phyloP scores from a whole-genome alignment of 768 basidiomycete species.

The Cyathus striatus region DNA sequence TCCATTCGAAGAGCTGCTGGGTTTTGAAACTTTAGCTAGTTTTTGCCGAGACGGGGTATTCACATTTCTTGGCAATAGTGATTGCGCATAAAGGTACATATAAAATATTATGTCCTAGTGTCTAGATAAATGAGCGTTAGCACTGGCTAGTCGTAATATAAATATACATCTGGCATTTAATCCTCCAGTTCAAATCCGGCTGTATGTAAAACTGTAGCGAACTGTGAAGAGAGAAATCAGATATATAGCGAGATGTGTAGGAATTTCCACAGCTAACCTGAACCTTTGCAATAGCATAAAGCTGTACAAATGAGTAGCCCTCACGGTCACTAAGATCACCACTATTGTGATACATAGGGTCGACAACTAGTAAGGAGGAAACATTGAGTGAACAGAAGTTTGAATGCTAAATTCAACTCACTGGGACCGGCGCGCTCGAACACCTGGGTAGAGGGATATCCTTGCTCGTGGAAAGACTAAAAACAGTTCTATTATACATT shows the following conservation, averaged over 20 bases:
- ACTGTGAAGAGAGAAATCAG: slow-evolving; percentile 27
- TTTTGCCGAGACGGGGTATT: no score
- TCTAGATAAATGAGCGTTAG: not conserved
- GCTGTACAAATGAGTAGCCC: slow-evolving; percentile 80
- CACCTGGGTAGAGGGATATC: slow-evolving; percentile 82
- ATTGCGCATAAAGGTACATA: no score
- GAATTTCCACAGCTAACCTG: slow-evolving; percentile 43
- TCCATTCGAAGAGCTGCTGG: slow-evolving; percentile 31
- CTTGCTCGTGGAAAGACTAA: slow-evolving; percentile 76
- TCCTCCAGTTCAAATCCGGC: slow-evolving; percentile 52
- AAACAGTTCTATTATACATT: slow-evolving; percentile 3
- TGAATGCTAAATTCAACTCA: slow-evolving; percentile 21
- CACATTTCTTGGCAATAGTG: no score
- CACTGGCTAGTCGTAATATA: not conserved
- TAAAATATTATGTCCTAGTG: no score
- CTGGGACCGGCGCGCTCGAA: slow-evolving; percentile 83
- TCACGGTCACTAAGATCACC: slow-evolving; percentile 76
- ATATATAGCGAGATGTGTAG: not conserved
- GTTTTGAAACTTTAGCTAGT: no score
- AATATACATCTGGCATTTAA: not conserved
- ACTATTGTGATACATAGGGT: slow-evolving; percentile 88
- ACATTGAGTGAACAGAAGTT: not conserved
- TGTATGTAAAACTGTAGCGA: slow-evolving; percentile 65
- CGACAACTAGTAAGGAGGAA: slow-evolving; percentile 50
- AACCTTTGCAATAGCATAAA: slow-evolving; percentile 82